A percentile compares a stretch with the other conserved stretches of the same genome.
These are phyloP conservation scores for Cyclotella cryptica DNA, from an alignment of 108 stramenopile species.

Conservation along the genomic window DNA sequence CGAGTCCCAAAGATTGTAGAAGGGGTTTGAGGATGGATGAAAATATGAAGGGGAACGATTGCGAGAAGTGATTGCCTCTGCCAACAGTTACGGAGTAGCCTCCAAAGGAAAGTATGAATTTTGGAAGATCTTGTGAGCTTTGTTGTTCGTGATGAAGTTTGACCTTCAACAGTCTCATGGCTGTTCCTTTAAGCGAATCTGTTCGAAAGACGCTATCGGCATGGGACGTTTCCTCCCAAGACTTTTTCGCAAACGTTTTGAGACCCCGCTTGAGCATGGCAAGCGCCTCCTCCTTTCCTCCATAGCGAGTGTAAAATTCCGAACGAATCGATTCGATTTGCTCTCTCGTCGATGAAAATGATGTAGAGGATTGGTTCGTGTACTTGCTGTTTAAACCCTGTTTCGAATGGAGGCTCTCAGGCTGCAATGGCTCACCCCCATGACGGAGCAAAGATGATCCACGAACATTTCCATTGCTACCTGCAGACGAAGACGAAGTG, in stretches of 20 bases:
- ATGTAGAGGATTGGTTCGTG: not conserved
- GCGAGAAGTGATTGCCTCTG: constrained; percentile 80
- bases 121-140: not conserved
- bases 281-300: constrained; percentile 40
- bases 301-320: constrained; percentile 50
- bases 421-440: not conserved
- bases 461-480: not conserved
- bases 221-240: not conserved
- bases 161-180: constrained; percentile 30
- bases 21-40: constrained; percentile 56
- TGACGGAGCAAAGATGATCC: not conserved
- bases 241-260: constrained; percentile 27
- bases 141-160: constrained; percentile 30
- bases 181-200: constrained; percentile 21
- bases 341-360: constrained; percentile 16
- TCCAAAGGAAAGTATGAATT: constrained; percentile 67
- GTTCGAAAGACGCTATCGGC: not conserved
- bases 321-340: constrained; percentile 28
- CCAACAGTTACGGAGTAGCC: constrained; percentile 90
- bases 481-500: not conserved
- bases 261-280: constrained; percentile 42
- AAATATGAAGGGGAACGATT: constrained; percentile 82
- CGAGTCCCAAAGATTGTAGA: constrained; percentile 49
- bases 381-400: not conserved
- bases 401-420: not conserved